Percentiles rank a stretch among this genome's conserved stretches.
These are phyloP conservation scores for Gyromitra esculenta DNA, from an alignment of 2,329 filamentous ascomycete genomes.

Conservation along the genomic window DNA sequence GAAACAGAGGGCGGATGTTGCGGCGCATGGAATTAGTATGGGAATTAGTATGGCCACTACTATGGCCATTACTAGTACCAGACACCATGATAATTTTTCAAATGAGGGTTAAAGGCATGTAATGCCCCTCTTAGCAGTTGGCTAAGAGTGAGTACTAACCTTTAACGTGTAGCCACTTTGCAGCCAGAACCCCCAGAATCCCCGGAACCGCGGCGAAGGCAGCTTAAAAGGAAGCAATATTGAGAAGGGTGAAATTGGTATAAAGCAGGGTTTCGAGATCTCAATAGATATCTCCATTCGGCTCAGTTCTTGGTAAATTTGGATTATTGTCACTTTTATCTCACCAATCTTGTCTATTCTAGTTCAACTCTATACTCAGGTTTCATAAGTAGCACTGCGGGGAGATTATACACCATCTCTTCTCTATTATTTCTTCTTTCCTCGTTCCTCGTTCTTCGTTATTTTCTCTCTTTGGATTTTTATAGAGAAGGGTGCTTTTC, in stretches of 20 bases:
- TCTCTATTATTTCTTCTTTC: conserved; percentile 1
- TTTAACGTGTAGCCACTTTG: not conserved
- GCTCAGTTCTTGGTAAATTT: not conserved
- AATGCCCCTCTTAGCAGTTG: conserved; percentile 2
- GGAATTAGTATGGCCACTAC: conserved; percentile 43
- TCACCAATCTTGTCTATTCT: not conserved
- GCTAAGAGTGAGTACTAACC: not conserved
- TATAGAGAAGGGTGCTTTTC: not conserved
- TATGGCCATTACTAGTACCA: conserved; percentile 32
- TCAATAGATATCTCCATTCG: conserved; percentile 3
- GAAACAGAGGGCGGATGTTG: conserved; percentile 19
- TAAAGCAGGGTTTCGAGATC: not conserved
- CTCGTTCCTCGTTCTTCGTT: not conserved
- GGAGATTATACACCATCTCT: conserved; percentile 39
- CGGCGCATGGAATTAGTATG: conserved; percentile 8
- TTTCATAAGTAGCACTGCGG: conserved; percentile 3
- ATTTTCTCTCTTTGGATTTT: not conserved
- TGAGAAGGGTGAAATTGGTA: conserved; percentile 2
- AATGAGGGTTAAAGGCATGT: conserved; percentile 25
- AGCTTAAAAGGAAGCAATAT: not conserved
- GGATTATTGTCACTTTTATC: not conserved
- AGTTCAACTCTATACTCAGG: not conserved
- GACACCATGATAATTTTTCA: not conserved
- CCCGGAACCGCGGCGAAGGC: not conserved
- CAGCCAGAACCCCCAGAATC: not conserved